Base-by-base conservation (phyloP, 2,329 filamentous ascomycete genomes). In the Curvularia sp. region DNA sequence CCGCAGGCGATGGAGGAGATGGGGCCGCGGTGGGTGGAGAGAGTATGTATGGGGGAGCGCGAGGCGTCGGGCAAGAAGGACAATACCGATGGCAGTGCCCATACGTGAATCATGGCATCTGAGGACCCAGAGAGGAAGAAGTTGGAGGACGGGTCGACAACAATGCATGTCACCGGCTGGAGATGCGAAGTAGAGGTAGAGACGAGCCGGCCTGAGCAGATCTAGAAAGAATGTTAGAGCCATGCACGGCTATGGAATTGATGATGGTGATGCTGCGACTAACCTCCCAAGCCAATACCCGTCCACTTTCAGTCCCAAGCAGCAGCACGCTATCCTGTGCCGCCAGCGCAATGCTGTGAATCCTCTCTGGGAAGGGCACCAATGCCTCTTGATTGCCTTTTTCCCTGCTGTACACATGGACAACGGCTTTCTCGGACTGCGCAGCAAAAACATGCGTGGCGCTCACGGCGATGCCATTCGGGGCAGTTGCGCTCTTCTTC, bases 271-370 rank as follows among this genome's bases (percentile, higher is more conserved):
- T 27, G 25, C 15, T 3, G 42, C 42, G 55, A 78, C 82, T 77
- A 75, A 95, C 92, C 88, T 99, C 95, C 95, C 95, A 99, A 2
- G 96, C 78, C 69, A 97, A 90, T 65, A 98, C 78, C 55, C 93
- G 87, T 15, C 95, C 95, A 67, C 93, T 92, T 55, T 89, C 87
- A 0, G 93, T 96, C 10, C 95, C 95, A 53, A 96, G 77, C 53
- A 92, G 81, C 64, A 97, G 81, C 49, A 96, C 85, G 52, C 82
- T 80, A 63, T 83, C 82, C 64, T 91, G 85, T 47, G 86, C 88
- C 23, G 87, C 87, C 53, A 96, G 82, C 21, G 87, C 84, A 69
- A 96, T 80, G 77, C 90, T 93, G 64, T 87, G 88, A 71, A 99
- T 92, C 69, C 88, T 86, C 78, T 98, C 94, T 0, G 90, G 88